Conservation (phyloP, 306 rosid species). For the Vicia faba region DNA sequence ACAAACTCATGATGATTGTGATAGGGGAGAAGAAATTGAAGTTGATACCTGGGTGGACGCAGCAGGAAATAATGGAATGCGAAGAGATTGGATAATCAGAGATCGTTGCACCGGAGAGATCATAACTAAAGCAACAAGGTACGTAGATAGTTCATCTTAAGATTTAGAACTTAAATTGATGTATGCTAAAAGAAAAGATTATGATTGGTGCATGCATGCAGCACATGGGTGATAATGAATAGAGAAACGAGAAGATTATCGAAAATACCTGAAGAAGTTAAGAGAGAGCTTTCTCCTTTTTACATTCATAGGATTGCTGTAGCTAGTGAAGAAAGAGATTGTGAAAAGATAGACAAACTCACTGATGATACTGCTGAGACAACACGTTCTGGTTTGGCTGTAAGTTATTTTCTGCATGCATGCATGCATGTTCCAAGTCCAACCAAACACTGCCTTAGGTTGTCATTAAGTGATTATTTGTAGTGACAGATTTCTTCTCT, state of each 20-base stretch:
- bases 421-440: too few species aligned
- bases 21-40: conserved; percentile 93
- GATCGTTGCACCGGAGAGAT: conserved; percentile 69
- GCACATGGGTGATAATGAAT: conserved; percentile 96
- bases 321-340: conserved; percentile 52
- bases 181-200: not conserved
- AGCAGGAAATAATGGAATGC: conserved; percentile 88
- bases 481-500: not conserved
- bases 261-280: conserved; percentile 81
- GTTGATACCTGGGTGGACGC: conserved; percentile 97
- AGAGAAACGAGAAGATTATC: conserved; percentile 82
- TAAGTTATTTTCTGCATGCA: conserved; percentile 39
- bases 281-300: conserved; percentile 72
- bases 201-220: conserved; percentile 49
- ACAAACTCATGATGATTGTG: conserved; percentile 23
- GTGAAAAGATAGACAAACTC: conserved; percentile 72
- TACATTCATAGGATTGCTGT: conserved; percentile 63
- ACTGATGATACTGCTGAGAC: conserved; percentile 67
- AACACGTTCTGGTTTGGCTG: conserved; percentile 78
- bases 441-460: too few species aligned
- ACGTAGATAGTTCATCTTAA: not conserved
- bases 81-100: conserved; percentile 92
- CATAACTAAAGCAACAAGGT: conserved; percentile 90
- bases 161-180: not conserved
- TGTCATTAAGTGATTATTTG: not conserved